Evolutionary conservation across 2,329 filamentous ascomycete species (phyloP).

Genomic region (Dothiorella sarmentorum): DNA sequence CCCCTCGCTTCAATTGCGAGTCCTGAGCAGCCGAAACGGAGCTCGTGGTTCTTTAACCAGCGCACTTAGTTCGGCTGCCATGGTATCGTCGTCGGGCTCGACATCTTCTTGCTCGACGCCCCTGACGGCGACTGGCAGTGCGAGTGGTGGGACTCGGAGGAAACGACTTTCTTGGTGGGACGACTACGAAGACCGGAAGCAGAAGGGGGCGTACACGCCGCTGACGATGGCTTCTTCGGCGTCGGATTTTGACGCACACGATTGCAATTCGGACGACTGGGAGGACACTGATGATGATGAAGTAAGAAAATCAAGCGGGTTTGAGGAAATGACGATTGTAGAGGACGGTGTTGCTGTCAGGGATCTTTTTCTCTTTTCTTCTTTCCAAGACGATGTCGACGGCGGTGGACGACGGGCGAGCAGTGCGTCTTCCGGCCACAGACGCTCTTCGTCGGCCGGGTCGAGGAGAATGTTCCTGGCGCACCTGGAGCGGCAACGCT

Average conservation of each 20-base stretch:
- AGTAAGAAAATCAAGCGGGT: constrained; percentile 9
- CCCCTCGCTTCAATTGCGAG: constrained; percentile 29
- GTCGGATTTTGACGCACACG: background rate
- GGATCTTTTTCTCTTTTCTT: constrained; percentile 7
- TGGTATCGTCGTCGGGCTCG: background rate
- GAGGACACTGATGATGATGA: constrained; percentile 8
- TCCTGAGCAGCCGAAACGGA: constrained; percentile 61
- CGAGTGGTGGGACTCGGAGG: constrained; percentile 10
- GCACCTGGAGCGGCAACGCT: constrained; percentile 6
- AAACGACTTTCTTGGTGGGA: constrained; percentile 18
- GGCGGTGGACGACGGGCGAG: background rate
- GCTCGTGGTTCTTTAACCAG: constrained; percentile 73
- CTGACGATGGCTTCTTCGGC: constrained; percentile 6
- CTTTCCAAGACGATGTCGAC: constrained; percentile 1
- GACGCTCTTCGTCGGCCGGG: constrained; percentile 4
- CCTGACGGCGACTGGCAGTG: constrained; percentile 3
- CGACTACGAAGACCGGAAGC: constrained; percentile 10
- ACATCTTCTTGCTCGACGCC: constrained; percentile 1
- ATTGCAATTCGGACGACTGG: constrained; percentile 7
- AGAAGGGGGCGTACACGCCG: constrained; percentile 3
- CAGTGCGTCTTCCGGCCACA: constrained; percentile 2
- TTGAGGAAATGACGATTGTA: constrained; percentile 14
- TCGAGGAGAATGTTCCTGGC: background rate
- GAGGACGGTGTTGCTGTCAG: constrained; percentile 9
- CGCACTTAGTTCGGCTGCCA: constrained; percentile 23